Base-by-base conservation (phyloP, 805 yeast genomes). In the Saccharomycopsis sp. region DNA sequence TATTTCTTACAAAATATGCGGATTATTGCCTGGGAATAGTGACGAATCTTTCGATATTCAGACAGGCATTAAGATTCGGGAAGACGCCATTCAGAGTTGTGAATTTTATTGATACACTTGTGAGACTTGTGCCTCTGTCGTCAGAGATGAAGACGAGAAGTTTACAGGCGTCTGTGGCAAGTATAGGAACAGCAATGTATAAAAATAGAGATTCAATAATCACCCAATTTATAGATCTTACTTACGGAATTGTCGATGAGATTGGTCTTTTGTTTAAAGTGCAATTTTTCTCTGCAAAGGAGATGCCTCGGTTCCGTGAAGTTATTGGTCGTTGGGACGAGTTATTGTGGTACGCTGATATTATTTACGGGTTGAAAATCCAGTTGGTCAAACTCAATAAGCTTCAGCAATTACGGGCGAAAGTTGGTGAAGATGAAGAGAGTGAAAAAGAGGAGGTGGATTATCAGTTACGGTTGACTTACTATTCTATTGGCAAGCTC, bases 221-320 rank as follows among this genome's bases (percentile, higher is more conserved):
- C 42, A 24, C 58, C 1, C 17, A n/a, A 19, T 20, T 47, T 12
- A 57, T 62, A n/a, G 64, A 59, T 29, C 52, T 58, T 8, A 19
- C 38, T 7, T 62, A 62, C 47, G 64, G 64, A n/a, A 54, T 62
- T 14, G 62, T 62, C 15, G 64, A 62, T 44, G 64, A 62, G 49
- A 25, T 58, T 14, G 60, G 61, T 3, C 47, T 59, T 17, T 52
- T 62, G n/a, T 62, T 62, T 49, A 62, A 62, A 34, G 50, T 59
- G 3, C 19, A 42, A 15, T 57, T 29, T 20, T 57, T 53, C 19
- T 34, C 53, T 42, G 41, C 57, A 14, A 50, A 52, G 19, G 38
- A 22, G 23, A 50, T 25, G 12, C 62, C 62, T 17, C 35, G 47
- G 19, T 54, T 59, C 20, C 57, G 55, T 19, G 38, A 35, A 20